phyloP scores from a whole-genome alignment of 2,329 filamentous ascomycete species.

The Pseudophaeomoniella oleicola region DNA sequence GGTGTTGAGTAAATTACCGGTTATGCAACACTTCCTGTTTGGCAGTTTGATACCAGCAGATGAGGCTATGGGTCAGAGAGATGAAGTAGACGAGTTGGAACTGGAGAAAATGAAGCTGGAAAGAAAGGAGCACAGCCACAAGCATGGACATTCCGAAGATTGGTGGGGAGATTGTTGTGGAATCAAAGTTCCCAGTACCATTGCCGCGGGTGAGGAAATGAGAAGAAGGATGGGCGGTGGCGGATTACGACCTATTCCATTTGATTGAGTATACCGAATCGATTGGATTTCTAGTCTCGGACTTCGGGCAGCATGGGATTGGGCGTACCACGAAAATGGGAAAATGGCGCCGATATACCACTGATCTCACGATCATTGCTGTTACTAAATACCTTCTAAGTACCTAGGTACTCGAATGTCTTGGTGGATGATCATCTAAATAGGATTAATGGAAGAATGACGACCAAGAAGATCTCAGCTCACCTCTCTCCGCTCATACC shows the following conservation, averaged over 20 bases:
- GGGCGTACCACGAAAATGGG: no score
- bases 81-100: constrained; percentile 33
- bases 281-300: no score
- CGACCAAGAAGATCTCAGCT: no score
- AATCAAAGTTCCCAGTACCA: constrained; percentile 88
- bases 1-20: constrained; percentile 81
- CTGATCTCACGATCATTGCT: no score
- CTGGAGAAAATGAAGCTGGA: constrained; percentile 30
- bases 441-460: no score
- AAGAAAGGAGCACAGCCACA: constrained; percentile 56
- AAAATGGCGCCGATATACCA: no score
- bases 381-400: no score
- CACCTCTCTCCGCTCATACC: no score
- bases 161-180: constrained; percentile 94
- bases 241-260: constrained; percentile 45
- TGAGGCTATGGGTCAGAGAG: constrained; percentile 53
- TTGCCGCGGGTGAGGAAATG: constrained; percentile 81
- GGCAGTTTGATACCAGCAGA: constrained; percentile 69
- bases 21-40: constrained; percentile 98
- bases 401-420: no score
- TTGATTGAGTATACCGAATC: constrained; percentile 20
- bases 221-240: constrained; percentile 54
- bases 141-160: constrained; percentile 39
- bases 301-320: no score
- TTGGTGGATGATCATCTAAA: no score